Percentiles rank a stretch among this genome's conserved stretches.
Conservation (phyloP, 75 land plant species). For the Chamaecyparis obtusa region DNA sequence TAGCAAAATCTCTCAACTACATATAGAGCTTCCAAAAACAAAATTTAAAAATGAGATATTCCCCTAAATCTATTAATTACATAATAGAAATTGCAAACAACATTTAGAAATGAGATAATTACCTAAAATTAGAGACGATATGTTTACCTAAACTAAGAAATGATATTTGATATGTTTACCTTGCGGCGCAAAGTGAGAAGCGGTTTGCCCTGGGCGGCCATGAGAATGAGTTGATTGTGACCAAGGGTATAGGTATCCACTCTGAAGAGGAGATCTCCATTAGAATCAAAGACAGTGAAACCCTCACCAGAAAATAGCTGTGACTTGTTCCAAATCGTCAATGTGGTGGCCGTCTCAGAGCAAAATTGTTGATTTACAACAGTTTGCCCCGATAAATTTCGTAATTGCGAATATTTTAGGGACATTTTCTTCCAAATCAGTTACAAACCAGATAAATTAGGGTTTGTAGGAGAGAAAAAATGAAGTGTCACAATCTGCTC, state of each 20-base stretch:
- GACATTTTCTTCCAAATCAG: neutral
- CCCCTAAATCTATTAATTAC: neutral
- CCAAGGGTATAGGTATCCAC: constrained; percentile 37
- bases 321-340: constrained; percentile 61
- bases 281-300: constrained; percentile 50
- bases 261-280: constrained; percentile 10
- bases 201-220: constrained; percentile 43
- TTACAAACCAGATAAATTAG: too few relatives aligned
- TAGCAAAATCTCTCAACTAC: too few relatives aligned
- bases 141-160: too few relatives aligned
- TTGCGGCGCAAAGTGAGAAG: constrained; percentile 54
- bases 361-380: constrained; percentile 29
- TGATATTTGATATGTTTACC: constrained; percentile 14
- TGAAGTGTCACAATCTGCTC: too few relatives aligned
- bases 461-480: too few relatives aligned
- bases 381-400: neutral
- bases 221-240: constrained; percentile 33
- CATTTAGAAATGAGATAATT: too few relatives aligned
- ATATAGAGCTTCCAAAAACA: too few relatives aligned
- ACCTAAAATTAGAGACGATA: neutral
- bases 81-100: too few relatives aligned
- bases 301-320: constrained; percentile 38
- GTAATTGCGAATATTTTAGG: neutral
- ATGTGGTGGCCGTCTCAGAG: constrained; percentile 29
- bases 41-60: too few relatives aligned